phyloP scores from a whole-genome alignment of 257 asterid species.

The Solanum habrochaites region DNA sequence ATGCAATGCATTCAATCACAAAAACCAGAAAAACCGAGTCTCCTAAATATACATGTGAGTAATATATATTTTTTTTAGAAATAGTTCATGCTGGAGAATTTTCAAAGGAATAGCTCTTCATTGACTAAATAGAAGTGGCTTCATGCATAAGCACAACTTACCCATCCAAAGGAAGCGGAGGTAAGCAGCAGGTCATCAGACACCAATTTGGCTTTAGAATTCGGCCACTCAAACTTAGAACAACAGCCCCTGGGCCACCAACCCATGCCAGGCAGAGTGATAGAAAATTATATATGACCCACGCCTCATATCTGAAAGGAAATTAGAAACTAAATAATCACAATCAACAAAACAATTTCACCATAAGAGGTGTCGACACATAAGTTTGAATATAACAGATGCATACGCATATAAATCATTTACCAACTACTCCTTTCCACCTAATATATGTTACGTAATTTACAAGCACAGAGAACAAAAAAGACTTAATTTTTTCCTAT shows the following conservation, averaged over 20 bases:
- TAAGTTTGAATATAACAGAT: background rate
- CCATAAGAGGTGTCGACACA: background rate
- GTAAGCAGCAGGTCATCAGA: slow-evolving; percentile 89
- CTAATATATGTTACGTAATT: background rate
- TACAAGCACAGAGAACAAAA: background rate
- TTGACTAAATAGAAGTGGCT: background rate
- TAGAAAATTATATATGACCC: slow-evolving; percentile 97
- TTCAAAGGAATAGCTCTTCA: background rate
- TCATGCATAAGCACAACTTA: slow-evolving; percentile 20
- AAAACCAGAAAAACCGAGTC: background rate
- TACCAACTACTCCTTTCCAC: background rate
- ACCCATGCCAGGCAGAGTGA: slow-evolving; percentile 99
- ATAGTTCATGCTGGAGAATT: background rate
- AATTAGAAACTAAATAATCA: background rate
- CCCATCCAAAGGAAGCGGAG: slow-evolving; percentile 94
- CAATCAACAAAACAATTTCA: background rate
- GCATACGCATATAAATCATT: background rate
- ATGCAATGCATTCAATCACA: background rate
- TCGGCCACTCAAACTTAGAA: slow-evolving; percentile 75
- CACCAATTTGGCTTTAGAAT: slow-evolving; percentile 83
- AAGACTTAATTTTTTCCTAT: background rate
- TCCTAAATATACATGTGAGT: background rate
- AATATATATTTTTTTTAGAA: background rate
- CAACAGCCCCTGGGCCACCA: slow-evolving; percentile 99
- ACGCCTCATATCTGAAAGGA: slow-evolving; percentile 90